Evolutionary conservation across 2,329 filamentous ascomycete genomes (phyloP).

Genomic region (Cercospora sesami): DNA sequence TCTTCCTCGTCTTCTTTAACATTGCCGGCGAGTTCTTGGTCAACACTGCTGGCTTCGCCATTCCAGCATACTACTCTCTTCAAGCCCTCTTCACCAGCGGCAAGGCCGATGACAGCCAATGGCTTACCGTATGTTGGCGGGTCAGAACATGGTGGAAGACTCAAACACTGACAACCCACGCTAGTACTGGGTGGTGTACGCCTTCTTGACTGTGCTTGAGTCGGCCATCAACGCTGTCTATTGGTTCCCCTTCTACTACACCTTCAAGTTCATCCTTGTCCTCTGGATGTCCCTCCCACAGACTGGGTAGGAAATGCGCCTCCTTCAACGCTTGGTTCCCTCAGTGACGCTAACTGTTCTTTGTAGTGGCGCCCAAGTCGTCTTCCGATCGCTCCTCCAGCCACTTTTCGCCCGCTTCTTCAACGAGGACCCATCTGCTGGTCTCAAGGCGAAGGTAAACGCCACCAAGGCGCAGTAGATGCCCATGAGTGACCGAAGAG

Average conservation of each 20-base stretch:
- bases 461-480: conserved; percentile 38
- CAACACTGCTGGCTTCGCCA: conserved; percentile 79
- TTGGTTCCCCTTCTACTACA: conserved; percentile 98
- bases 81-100: conserved; percentile 69
- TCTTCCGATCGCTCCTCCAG: conserved; percentile 94
- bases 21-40: conserved; percentile 84
- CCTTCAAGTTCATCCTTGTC: conserved; percentile 97
- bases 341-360: conserved; percentile 26
- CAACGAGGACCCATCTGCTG: conserved; percentile 67
- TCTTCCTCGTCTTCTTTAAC: conserved; percentile 92
- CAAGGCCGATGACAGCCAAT: conserved; percentile 81
- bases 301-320: conserved; percentile 70
- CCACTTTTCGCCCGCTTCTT: conserved; percentile 95
- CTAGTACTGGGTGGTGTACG: conserved; percentile 83
- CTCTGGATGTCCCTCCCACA: conserved; percentile 96
- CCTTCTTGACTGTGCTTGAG: conserved; percentile 80
- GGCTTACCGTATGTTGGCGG: conserved; percentile 54
- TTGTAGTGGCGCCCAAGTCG: conserved; percentile 81
- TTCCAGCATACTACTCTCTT: conserved; percentile 83
- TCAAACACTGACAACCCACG: conserved; percentile 16
- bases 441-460: conserved; percentile 73
- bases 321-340: neutral
- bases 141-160: neutral
- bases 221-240: conserved; percentile 81
- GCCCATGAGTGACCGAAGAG: neutral